Evolutionary conservation across 2,329 filamentous ascomycete species (phyloP).

Genomic region (Mycosphaerella sp.): DNA sequence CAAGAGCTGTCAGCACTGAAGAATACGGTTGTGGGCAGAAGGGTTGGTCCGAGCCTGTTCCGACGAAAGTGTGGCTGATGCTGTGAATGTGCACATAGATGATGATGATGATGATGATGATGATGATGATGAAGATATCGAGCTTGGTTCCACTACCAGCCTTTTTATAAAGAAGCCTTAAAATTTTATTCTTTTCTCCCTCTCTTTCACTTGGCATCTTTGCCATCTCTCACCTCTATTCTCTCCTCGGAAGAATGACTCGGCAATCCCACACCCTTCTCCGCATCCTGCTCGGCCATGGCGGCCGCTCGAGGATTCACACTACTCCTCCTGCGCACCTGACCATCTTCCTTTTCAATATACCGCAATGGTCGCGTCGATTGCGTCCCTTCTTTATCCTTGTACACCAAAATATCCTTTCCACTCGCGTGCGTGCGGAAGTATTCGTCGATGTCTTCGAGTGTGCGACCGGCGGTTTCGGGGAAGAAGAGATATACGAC

Average conservation of each 20-base stretch:
- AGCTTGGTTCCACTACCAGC: too few relatives aligned
- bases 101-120: too few relatives aligned
- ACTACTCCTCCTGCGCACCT: slow-evolving; percentile 32
- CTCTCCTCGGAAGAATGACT: background rate
- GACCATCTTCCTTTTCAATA: slow-evolving; percentile 43
- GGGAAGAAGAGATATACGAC: slow-evolving; percentile 39
- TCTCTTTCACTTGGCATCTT: background rate
- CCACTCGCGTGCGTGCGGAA: slow-evolving; percentile 20
- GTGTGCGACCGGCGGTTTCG: slow-evolving; percentile 31
- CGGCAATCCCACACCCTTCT: background rate
- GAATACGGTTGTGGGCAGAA: too few relatives aligned
- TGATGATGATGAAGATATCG: too few relatives aligned
- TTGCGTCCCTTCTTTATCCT: slow-evolving; percentile 44
- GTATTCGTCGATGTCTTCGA: slow-evolving; percentile 32
- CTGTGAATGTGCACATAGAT: too few relatives aligned
- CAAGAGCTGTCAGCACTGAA: slow-evolving; percentile 26
- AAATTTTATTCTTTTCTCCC: too few relatives aligned
- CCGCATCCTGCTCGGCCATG: slow-evolving; percentile 15
- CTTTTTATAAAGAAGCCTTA: too few relatives aligned
- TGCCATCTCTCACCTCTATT: background rate
- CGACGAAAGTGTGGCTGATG: too few relatives aligned
- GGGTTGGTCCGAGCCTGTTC: too few relatives aligned
- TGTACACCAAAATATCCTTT: slow-evolving; percentile 40
- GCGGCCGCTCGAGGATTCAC: slow-evolving; percentile 30
- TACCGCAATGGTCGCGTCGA: slow-evolving; percentile 44